These are phyloP conservation scores for Fusarium buharicum DNA, from an alignment of 2,329 filamentous ascomycete species.

Conservation along the genomic window DNA sequence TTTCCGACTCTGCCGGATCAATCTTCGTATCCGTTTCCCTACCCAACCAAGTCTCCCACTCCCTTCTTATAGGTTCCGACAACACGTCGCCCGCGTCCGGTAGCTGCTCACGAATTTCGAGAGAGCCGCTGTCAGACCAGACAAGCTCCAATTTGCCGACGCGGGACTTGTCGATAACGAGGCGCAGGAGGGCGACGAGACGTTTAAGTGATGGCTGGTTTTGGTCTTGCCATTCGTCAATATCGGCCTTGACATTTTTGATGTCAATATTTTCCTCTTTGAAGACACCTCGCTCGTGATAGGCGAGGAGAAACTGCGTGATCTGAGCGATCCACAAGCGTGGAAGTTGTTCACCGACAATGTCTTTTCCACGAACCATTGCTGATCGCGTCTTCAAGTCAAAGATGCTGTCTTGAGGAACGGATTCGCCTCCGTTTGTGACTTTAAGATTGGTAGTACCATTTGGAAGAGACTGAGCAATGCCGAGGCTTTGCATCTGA, in stretches of 20 bases:
- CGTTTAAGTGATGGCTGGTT: slow-evolving; percentile 46
- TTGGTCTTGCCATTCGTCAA: slow-evolving; percentile 52
- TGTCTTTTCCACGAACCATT: slow-evolving; percentile 26
- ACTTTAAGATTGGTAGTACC: slow-evolving; percentile 24
- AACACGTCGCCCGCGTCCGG: slow-evolving; percentile 38
- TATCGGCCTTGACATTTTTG: slow-evolving; percentile 44
- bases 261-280: slow-evolving; percentile 48
- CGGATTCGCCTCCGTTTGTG: slow-evolving; percentile 37
- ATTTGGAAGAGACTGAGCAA: background rate
- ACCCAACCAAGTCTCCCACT: slow-evolving; percentile 44
- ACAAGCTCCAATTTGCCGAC: slow-evolving; percentile 43
- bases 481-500: slow-evolving; percentile 13
- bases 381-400: slow-evolving; percentile 58
- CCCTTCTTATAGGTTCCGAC: slow-evolving; percentile 33
- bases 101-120: slow-evolving; percentile 45
- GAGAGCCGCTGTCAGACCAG: slow-evolving; percentile 3
- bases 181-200: slow-evolving; percentile 42
- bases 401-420: slow-evolving; percentile 51
- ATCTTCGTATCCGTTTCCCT: background rate
- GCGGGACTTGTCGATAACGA: slow-evolving; percentile 27
- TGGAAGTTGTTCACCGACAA: slow-evolving; percentile 52
- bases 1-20: background rate
- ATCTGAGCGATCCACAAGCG: slow-evolving; percentile 56
- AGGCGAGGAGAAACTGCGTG: slow-evolving; percentile 54
- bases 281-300: slow-evolving; percentile 53